These are phyloP conservation scores for Hemisphaericaspora nanyangensis DNA, from an alignment of 805 yeast species.

Conservation along the genomic window DNA sequence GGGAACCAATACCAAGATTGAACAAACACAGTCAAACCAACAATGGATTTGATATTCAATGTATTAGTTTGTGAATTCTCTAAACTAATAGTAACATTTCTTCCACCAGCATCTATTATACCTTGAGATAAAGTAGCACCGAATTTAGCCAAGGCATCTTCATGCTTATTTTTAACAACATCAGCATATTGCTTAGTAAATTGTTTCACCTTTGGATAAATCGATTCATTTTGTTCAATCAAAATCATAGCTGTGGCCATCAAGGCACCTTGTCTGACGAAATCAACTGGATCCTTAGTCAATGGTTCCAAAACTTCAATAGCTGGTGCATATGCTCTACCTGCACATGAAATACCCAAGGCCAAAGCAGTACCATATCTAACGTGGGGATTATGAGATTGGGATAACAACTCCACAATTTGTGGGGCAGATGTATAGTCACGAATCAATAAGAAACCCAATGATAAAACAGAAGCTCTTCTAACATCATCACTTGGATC, in stretches of 20 bases:
- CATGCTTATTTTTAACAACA: constrained; percentile 82
- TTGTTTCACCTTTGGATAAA: constrained; percentile 74
- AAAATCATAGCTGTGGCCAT: constrained; percentile 89
- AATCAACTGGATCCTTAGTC: constrained; percentile 90
- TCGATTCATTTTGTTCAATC: constrained; percentile 79
- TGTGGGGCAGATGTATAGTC: constrained; percentile 93
- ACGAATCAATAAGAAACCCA: constrained; percentile 88
- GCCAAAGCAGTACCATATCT: constrained; percentile 98
- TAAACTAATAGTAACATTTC: constrained; percentile 90
- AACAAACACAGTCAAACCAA: constrained; percentile 82
- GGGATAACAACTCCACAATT: constrained; percentile 86
- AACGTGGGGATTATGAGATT: constrained; percentile 96
- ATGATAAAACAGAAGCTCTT: constrained; percentile 88
- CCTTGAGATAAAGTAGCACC: constrained; percentile 98
- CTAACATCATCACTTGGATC: constrained; percentile 96
- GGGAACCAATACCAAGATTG: constrained; percentile 99
- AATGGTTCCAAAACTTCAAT: constrained; percentile 89
- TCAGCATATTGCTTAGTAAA: constrained; percentile 71
- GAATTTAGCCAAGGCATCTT: constrained; percentile 94
- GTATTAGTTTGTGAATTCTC: constrained; percentile 89
- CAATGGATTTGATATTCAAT: constrained; percentile 84
- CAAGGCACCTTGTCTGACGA: constrained; percentile 96
- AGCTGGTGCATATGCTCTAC: constrained; percentile 84
- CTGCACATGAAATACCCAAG: constrained; percentile 95
- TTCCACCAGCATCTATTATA: constrained; percentile 97